Evolutionary conservation across 2,329 filamentous ascomycete species (phyloP).

Genomic region (Botrytis hyacinthi): DNA sequence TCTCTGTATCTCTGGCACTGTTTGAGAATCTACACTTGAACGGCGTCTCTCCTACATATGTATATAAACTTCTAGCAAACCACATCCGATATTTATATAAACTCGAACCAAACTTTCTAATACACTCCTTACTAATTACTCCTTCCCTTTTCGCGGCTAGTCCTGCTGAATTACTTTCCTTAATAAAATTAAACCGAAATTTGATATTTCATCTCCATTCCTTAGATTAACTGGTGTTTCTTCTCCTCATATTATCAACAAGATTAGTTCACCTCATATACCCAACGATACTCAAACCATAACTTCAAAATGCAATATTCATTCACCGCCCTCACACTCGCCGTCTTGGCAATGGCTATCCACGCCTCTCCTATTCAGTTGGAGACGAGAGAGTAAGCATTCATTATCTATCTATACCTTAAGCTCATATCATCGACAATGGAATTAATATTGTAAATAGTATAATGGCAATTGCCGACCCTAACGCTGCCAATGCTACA

Average conservation of each 20-base stretch:
- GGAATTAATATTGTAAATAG: not conserved
- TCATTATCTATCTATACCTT: not conserved
- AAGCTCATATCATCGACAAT: not conserved
- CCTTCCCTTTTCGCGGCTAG: not conserved
- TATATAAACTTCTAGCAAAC: not conserved
- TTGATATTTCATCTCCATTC: not conserved
- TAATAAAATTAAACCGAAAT: not conserved
- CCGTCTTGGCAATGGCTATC: not conserved
- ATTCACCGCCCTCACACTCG: not conserved
- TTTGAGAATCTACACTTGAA: not conserved
- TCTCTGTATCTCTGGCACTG: not conserved
- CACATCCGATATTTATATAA: not conserved
- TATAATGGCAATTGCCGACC: not conserved
- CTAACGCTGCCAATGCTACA: not conserved
- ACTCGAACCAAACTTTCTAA: not conserved
- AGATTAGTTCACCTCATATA: not conserved
- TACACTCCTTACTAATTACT: not conserved
- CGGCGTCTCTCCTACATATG: not conserved
- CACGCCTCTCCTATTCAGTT: constrained; percentile 1
- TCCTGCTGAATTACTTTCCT: constrained; percentile 8
- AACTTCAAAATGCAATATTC: not conserved
- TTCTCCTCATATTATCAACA: not conserved
- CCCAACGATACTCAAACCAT: not conserved
- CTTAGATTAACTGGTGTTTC: not conserved
- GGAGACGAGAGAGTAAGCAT: constrained; percentile 2